Evolutionary conservation across 305 asterid species (phyloP).

Genomic region (Fraxinus angustifolia): DNA sequence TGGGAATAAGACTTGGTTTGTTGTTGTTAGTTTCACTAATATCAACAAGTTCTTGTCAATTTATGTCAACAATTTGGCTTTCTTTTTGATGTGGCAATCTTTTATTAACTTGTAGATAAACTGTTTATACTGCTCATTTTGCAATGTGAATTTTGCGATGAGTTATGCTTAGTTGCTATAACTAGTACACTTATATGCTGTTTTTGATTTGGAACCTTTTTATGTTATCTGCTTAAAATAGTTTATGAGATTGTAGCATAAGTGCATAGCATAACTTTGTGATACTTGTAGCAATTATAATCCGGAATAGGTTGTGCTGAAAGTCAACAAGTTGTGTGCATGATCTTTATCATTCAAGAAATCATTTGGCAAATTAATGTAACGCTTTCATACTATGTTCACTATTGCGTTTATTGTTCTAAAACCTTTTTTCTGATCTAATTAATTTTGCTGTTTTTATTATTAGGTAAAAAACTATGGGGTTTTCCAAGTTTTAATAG

Average conservation of each 20-base stretch:
- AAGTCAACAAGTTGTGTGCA: not conserved
- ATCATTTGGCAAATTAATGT: not conserved
- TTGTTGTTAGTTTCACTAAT: not conserved
- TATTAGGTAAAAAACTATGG: slow-evolving; percentile 59
- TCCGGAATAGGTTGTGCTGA: not conserved
- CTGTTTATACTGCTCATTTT: not conserved
- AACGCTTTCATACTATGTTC: not conserved
- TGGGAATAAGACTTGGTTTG: not conserved
- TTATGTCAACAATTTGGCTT: not conserved
- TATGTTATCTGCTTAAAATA: not conserved
- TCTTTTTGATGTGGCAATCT: not conserved
- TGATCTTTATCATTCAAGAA: not conserved
- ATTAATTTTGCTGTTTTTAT: slow-evolving; percentile 17
- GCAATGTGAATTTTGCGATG: not conserved
- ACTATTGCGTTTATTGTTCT: not conserved
- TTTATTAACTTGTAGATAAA: not conserved
- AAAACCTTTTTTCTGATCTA: slow-evolving; percentile 5
- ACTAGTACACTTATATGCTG: not conserved
- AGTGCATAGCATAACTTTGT: not conserved
- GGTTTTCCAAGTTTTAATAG: slow-evolving; percentile 48
- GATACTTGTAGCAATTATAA: not conserved
- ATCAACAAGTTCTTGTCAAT: not conserved
- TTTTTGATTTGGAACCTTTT: not conserved
- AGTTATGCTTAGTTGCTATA: not conserved
- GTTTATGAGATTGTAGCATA: not conserved